phyloP scores from a whole-genome alignment of 1,139 yeast species.

The Debaryomyces psychrophilus region DNA sequence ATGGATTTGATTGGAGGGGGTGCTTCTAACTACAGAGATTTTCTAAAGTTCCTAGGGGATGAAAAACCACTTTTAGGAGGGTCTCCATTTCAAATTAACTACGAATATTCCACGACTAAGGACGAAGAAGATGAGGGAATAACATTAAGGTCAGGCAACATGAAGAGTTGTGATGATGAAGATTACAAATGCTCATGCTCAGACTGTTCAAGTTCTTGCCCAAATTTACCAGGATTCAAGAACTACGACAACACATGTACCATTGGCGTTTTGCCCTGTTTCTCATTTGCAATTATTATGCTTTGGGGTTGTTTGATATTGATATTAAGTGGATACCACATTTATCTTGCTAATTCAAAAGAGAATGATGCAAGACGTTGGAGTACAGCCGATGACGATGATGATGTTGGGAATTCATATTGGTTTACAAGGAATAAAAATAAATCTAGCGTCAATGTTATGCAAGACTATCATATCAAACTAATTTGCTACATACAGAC shows the following conservation, averaged over 20 bases:
- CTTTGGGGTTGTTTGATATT: slow-evolving; percentile 47
- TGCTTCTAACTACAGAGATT: slow-evolving; percentile 70
- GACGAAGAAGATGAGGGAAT: slow-evolving; percentile 26
- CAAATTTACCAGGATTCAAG: slow-evolving; percentile 54
- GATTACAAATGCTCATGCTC: slow-evolving; percentile 86
- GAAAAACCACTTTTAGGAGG: slow-evolving; percentile 94
- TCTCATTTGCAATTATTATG: slow-evolving; percentile 62
- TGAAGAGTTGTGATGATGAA: slow-evolving; percentile 62
- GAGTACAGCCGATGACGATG: slow-evolving; percentile 22
- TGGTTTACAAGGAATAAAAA: background rate
- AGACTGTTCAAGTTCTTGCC: slow-evolving; percentile 85
- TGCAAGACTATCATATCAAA: slow-evolving; percentile 15
- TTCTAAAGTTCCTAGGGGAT: slow-evolving; percentile 88
- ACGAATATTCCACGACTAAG: slow-evolving; percentile 47
- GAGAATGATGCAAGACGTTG: slow-evolving; percentile 10
- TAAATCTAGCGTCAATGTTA: background rate
- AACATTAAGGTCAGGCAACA: slow-evolving; percentile 31
- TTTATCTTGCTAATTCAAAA: slow-evolving; percentile 30
- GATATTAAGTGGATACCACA: slow-evolving; percentile 42
- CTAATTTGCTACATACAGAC: slow-evolving; percentile 24
- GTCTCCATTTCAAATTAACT: slow-evolving; percentile 92
- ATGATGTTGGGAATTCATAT: slow-evolving; percentile 17
- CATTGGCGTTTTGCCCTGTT: slow-evolving; percentile 70
- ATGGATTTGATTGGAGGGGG: slow-evolving; percentile 99
- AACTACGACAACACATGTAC: slow-evolving; percentile 45